These are phyloP conservation scores for Metrosideros polymorpha DNA, from an alignment of 441 rosid species.

Conservation along the genomic window DNA sequence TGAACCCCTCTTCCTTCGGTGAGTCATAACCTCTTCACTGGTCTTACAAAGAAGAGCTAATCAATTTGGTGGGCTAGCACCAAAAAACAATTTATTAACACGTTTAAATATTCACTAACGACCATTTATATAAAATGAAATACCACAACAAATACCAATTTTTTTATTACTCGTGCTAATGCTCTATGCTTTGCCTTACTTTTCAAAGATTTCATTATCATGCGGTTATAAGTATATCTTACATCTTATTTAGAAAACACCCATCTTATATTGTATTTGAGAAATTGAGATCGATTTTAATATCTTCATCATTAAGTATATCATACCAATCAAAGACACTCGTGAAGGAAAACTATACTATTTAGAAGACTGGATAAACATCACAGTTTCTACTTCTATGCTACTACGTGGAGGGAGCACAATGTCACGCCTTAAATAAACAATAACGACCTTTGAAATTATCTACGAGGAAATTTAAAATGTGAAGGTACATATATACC, in stretches of 20 bases:
- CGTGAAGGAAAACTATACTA: too few species aligned
- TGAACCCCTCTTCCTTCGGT: conserved; percentile 34
- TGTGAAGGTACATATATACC: not conserved
- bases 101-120: too few species aligned
- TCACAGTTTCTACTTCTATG: not conserved
- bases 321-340: too few species aligned
- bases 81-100: too few species aligned
- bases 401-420: not conserved
- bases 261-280: not conserved
- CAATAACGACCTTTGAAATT: not conserved
- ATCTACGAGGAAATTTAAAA: not conserved
- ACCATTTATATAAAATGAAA: too few species aligned
- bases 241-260: not conserved
- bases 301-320: not conserved
- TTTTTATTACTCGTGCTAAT: not conserved
- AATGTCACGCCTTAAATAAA: not conserved
- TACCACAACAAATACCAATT: not conserved
- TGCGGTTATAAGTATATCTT: not conserved
- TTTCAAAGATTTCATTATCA: not conserved
- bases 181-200: not conserved
- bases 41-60: not conserved
- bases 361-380: not conserved
- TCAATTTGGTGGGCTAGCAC: not conserved
- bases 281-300: not conserved
- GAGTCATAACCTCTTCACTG: not conserved